Base-by-base conservation (phyloP, 2,329 filamentous ascomycete species). In the Apiospora kogelbergensis region DNA sequence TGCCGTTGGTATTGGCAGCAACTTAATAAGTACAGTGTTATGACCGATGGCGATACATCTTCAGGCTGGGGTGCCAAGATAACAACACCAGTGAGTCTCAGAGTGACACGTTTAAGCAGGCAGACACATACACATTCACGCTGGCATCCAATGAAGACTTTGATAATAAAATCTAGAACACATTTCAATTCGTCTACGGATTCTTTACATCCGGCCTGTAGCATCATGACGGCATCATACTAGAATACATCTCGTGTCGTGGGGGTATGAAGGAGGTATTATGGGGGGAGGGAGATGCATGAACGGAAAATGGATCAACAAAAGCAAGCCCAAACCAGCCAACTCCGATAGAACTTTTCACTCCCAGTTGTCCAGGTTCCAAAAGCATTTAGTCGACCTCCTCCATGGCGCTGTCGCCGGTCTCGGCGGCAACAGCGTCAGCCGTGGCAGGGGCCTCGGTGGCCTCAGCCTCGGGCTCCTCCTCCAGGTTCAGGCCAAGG, bases 391-490 rank as follows among this genome's bases (percentile, higher is more conserved):
- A 99, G 89, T 99, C 96, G 81, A 99, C 96, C 90, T 99, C 96
- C 91, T 99, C 96, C 96, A 99, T 99, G 82, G 95, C 91, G 86
- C 92, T 97, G 90, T 97, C 94, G 77, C 91, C 92, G 74, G 91
- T 85, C 82, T 89, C 88, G 73, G 85, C 88, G 70, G 90, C 84
- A 69, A 89, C 85, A 69, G 90, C 83, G 73, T 85, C 87, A 68
- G 89, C 88, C 48, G 82, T 80, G 68, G 80, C 80, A 71, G 86
- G 86, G 68, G 84, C 84, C 71, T 87, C 69, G 37, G 63, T 60
- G 60, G 57, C 87, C 73, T 85, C 86, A 69, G 90, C 88, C 84
- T 97, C 94, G 69, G 93, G 90, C 80, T 95, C 92, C 86, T 98
- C 95, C 76, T 98, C 95, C 73, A 99, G 93, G 89, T 98, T 98